Conservation (phyloP, 495 filamentous ascomycete species). For the Cetradonia linearis region DNA sequence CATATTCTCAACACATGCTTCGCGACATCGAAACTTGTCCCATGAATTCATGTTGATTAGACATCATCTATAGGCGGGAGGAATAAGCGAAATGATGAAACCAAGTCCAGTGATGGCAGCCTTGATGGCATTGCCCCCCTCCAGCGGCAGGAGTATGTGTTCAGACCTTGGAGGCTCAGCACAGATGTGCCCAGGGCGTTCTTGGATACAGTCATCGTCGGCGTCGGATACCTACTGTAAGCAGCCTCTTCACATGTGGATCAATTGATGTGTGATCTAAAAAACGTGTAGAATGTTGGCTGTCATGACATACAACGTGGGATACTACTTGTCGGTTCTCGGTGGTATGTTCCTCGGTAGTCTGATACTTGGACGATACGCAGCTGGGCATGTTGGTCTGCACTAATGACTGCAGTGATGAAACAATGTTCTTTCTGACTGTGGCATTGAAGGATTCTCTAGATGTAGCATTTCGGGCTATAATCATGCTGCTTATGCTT, state of each 20-base stretch:
- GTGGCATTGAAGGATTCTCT: neutral
- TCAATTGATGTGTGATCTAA: constrained; percentile 14
- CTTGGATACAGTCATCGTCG: constrained; percentile 57
- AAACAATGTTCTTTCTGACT: neutral
- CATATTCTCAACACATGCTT: neutral
- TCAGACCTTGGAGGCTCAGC: constrained; percentile 61
- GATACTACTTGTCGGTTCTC: constrained; percentile 82
- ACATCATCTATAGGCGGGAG: constrained; percentile 47
- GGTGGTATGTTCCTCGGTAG: constrained; percentile 81
- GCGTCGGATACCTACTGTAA: constrained; percentile 82
- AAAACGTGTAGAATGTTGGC: constrained; percentile 68
- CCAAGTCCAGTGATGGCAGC: constrained; percentile 39
- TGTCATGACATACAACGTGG: constrained; percentile 93
- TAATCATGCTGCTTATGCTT: neutral
- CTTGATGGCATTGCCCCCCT: constrained; percentile 21
- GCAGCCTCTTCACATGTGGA: constrained; percentile 24
- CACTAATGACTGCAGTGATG: neutral
- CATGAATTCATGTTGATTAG: neutral
- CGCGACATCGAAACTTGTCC: neutral
- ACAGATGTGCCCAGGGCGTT: constrained; percentile 66
- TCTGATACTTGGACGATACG: constrained; percentile 57
- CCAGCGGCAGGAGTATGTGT: neutral
- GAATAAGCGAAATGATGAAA: constrained; percentile 19
- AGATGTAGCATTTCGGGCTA: neutral
- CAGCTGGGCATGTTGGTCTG: neutral